Conservation (phyloP, 768 basidiomycete genomes). For the Cubamyces sp. region DNA sequence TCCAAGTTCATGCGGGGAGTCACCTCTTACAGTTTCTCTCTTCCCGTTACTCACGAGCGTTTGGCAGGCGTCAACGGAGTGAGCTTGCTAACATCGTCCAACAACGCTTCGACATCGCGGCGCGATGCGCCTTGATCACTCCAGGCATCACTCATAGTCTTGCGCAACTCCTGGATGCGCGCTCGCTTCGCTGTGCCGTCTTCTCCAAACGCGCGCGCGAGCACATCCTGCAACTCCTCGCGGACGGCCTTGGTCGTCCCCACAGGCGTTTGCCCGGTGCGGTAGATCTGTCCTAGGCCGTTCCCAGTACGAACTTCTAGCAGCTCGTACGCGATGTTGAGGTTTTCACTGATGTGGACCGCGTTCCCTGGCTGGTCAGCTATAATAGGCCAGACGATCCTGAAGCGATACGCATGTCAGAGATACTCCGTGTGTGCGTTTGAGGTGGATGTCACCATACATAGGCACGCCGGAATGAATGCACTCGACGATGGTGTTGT, state of each 20-base stretch:
- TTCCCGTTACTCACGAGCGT: too few species aligned
- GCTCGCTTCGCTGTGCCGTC: conserved; percentile 32
- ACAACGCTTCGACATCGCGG: conserved; percentile 8
- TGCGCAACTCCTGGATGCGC: conserved; percentile 20
- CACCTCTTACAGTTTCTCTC: too few species aligned
- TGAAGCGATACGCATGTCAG: background rate
- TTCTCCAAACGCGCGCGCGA: conserved; percentile 28
- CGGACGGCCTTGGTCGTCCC: conserved; percentile 33
- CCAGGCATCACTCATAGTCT: conserved; percentile 10
- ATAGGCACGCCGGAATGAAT: conserved; percentile 7
- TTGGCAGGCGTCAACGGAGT: too few species aligned
- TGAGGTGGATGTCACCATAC: too few species aligned
- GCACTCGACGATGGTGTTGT: conserved; percentile 13
- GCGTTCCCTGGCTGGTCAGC: conserved; percentile 33
- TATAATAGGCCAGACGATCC: conserved; percentile 28
- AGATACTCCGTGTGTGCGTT: background rate
- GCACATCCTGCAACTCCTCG: conserved; percentile 23
- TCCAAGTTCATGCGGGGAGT: too few species aligned
- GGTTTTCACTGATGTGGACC: conserved; percentile 25
- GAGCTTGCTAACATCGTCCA: background rate
- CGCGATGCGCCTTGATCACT: conserved; percentile 7
- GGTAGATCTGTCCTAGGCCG: conserved; percentile 7
- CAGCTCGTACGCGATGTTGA: conserved; percentile 33
- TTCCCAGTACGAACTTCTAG: conserved; percentile 29
- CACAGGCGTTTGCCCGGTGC: conserved; percentile 21